Base-by-base conservation (phyloP, 257 asterid species). In the Capsicum baccatum region DNA sequence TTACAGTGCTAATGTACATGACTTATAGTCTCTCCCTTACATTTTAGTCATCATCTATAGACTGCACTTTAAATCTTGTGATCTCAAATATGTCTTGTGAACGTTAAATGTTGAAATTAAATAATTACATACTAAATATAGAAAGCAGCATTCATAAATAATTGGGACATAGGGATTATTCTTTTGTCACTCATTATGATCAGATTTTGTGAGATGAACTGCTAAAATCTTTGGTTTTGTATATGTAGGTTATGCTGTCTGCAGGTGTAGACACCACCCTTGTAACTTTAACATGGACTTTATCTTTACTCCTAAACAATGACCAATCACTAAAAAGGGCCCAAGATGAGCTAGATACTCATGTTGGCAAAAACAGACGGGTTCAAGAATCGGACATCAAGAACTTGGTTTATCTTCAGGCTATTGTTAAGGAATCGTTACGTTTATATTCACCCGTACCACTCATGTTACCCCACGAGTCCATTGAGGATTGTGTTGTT, bases 351-450 rank as follows among this genome's bases (percentile, higher is more conserved):
- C 33, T 93, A 7, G 94, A 91, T 56, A 47, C 9, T 8, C 89
- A 87, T 0, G 80, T 92, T 2, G 92, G 95, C 1, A 89, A 86
- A 52, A 71, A 74, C 1, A 86, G 92, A 50, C 85, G 50, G 2
- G 88, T 93, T 0, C 37, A 60, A 9, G 91, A 84, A 60, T 71
- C 91, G 3, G 95, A 93, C 37, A 84, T 91, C 3, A 80, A 86
- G 3, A 91, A 85, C 3, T 42, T 91, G 37, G 78, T 66, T 47
- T 93, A 93, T 83, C 82, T 91, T 64, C 88, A 92, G 79, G 93
- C 94, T 47, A 62, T 90, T 16, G 67, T 92, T 37, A 91, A 91
- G 58, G 95, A 93, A 88, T 83, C 91, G 1, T 26, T 91, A 11
- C 88, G 93, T 5, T 63, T 93, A 5, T 85, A 89, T 17, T 90